Conservation (phyloP, 2,329 filamentous ascomycete species). For the Ceratocystis cubensis region DNA sequence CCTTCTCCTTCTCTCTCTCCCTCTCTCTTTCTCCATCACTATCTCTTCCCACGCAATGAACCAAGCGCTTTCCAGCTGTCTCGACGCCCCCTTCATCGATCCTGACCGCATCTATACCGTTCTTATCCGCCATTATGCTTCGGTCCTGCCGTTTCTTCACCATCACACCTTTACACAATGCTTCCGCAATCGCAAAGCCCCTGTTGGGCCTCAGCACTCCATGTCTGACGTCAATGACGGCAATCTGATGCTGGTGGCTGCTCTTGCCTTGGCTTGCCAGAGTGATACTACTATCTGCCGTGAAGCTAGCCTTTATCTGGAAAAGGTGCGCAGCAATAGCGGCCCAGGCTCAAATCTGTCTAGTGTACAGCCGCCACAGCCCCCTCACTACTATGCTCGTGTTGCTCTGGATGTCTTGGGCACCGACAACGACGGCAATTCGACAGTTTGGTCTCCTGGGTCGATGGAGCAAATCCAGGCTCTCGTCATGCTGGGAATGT, state of each 20-base stretch:
- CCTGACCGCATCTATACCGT: not conserved
- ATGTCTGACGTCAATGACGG: not conserved
- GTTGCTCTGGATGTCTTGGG: not conserved
- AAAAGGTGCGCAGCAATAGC: not conserved
- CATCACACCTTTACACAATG: not conserved
- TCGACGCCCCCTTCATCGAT: conserved; percentile 4
- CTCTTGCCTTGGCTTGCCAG: conserved; percentile 8
- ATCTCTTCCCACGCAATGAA: not conserved
- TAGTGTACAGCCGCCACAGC: not conserved
- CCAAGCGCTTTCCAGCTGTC: not conserved
- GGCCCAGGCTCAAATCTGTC: not conserved
- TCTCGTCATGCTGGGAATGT: conserved; percentile 12
- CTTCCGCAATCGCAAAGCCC: not conserved
- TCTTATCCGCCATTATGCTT: not conserved
- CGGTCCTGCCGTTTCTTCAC: conserved; percentile 8
- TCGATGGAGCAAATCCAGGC: conserved; percentile 9
- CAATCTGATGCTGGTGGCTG: conserved; percentile 6
- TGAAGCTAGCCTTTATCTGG: not conserved
- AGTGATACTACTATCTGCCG: not conserved
- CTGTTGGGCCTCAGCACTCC: not conserved
- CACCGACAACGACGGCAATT: not conserved
- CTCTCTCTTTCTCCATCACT: not conserved
- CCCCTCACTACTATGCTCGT: not conserved
- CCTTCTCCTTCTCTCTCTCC: not conserved
- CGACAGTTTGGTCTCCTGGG: not conserved